Base-by-base conservation (phyloP, 2,329 filamentous ascomycete genomes). In the Zymoseptoria brevis region DNA sequence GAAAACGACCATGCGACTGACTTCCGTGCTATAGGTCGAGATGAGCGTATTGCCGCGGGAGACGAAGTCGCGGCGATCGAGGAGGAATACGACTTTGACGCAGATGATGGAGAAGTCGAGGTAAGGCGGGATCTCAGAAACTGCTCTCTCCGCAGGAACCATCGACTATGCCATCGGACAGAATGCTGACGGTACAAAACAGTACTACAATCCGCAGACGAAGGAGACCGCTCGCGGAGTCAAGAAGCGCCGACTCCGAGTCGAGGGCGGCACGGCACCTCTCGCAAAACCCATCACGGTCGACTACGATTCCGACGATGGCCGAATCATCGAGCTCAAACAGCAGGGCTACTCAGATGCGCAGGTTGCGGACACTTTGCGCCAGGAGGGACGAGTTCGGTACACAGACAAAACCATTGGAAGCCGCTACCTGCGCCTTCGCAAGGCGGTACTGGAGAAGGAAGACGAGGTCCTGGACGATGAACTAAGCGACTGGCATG, bases 401-500 rank as follows among this genome's bases (percentile, higher is more conserved):
- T 80, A 80, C 65, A 74, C 75, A 26, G 66, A 69, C 22, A 79
- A 80, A 70, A 77, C 77, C 2, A 76, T 82, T 56, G 73, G 74
- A 19, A 78, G 76, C 35, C 77, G 79, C 48, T 79, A 76, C 68
- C 66, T 69, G 50, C 77, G 79, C 21, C 73, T 81, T 54, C 75
- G 75, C 57, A 71, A 74, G 45, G 74, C 73, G 1, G 70, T 79
- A 51, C 73, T 75, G 35, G 68, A 73, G 45, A 71, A 72, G 21
- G 71, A 77, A n/a, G 78, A 81, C 59, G 72, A 75, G 51, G 69
- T 75, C 22, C 71, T 82, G 0, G 73, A 77, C 52, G 75, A 77
- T 54, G 75, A 79, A 48, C 68, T 77, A 60, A 77, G 73, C 54
- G 78, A 79, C 64, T 82, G 80, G 80, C 73, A 77, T 55, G 69